phyloP scores from a whole-genome alignment of 495 filamentous ascomycete species.

The Pyrenula massariospora region DNA sequence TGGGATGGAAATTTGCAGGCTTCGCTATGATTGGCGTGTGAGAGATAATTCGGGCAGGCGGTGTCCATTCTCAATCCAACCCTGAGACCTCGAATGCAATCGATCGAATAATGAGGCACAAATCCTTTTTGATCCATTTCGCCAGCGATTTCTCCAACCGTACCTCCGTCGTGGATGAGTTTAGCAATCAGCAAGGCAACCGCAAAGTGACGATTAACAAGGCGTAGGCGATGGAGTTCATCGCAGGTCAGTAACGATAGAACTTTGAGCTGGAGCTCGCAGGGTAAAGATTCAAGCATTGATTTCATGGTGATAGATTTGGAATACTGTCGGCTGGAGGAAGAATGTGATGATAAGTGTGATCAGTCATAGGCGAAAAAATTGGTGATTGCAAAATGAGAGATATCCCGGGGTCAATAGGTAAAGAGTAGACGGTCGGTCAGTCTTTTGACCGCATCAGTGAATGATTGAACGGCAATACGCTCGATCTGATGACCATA shows the following conservation, averaged over 20 bases:
- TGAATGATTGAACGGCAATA: too few species aligned
- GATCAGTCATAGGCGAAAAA: too few species aligned
- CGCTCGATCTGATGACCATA: too few species aligned
- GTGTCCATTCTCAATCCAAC: background rate
- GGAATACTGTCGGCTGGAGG: too few species aligned
- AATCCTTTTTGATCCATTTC: background rate
- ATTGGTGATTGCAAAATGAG: too few species aligned
- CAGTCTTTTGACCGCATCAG: too few species aligned
- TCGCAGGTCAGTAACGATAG: background rate
- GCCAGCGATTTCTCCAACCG: background rate
- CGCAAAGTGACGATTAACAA: background rate
- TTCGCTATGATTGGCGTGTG: background rate
- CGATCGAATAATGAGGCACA: background rate
- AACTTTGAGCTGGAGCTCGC: background rate
- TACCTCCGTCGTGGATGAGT: background rate
- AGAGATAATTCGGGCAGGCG: background rate
- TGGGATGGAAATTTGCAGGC: background rate
- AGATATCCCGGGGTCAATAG: too few species aligned
- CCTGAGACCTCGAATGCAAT: background rate
- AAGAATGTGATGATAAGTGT: too few species aligned
- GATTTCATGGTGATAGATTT: background rate
- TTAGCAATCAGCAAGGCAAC: background rate
- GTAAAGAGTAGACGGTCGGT: too few species aligned
- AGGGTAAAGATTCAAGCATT: background rate
- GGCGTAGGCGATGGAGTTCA: background rate